Percentiles rank a stretch among this genome's conserved stretches.
Conservation (phyloP, 345 rosid genomes). For the Crucihimalaya himalaica region DNA sequence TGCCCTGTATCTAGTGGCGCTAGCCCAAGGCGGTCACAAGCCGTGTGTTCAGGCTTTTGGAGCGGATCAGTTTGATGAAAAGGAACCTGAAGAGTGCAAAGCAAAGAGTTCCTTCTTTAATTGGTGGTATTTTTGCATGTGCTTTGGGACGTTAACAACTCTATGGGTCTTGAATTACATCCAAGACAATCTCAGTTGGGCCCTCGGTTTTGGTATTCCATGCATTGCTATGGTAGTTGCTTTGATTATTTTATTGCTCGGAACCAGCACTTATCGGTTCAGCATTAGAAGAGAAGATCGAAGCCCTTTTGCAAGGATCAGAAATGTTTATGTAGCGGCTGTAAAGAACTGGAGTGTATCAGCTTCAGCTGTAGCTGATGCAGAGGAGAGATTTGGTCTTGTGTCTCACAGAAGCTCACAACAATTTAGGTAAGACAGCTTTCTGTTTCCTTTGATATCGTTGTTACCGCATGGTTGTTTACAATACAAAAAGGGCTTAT, state of each 20-base stretch:
- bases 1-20: slow-evolving; percentile 63
- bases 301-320: slow-evolving; percentile 61
- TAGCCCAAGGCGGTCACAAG: slow-evolving; percentile 81
- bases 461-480: neutral
- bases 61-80: slow-evolving; percentile 80
- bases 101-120: slow-evolving; percentile 74
- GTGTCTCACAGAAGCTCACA: slow-evolving; percentile 40
- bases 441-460: neutral
- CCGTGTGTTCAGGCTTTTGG: slow-evolving; percentile 95
- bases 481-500: neutral
- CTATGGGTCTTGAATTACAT: slow-evolving; percentile 58
- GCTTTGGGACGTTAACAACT: slow-evolving; percentile 44
- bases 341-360: slow-evolving; percentile 51
- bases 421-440: slow-evolving; percentile 49
- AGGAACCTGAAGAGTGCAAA: slow-evolving; percentile 54
- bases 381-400: slow-evolving; percentile 44
- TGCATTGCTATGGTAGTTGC: slow-evolving; percentile 59
- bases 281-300: slow-evolving; percentile 43
- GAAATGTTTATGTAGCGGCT: slow-evolving; percentile 59
- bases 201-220: slow-evolving; percentile 75
- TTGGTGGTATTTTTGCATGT: slow-evolving; percentile 77
- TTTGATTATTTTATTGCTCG: slow-evolving; percentile 55
- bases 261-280: slow-evolving; percentile 62
- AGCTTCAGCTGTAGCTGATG: slow-evolving; percentile 31
- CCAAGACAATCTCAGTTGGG: slow-evolving; percentile 83